A percentile compares a stretch with the other conserved stretches of the same genome.
Conservation (phyloP, 2,329 filamentous ascomycete species). For the Biscogniauxia marginata region DNA sequence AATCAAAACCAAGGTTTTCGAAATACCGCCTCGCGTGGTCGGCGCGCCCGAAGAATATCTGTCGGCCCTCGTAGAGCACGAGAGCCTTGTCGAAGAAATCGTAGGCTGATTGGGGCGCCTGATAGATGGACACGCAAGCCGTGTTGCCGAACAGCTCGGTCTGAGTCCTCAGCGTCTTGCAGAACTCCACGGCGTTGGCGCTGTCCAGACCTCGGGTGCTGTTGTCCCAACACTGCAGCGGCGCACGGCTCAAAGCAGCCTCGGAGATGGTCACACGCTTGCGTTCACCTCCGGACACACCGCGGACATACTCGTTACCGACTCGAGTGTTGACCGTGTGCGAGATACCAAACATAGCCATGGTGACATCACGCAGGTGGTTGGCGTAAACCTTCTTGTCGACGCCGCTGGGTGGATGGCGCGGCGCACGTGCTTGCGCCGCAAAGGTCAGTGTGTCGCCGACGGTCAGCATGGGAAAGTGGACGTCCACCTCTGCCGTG, state of each 20-base stretch:
- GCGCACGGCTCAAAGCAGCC: slow-evolving; percentile 57
- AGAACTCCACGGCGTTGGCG: slow-evolving; percentile 74
- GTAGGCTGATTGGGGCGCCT: slow-evolving; percentile 64
- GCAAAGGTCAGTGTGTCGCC: slow-evolving; percentile 79
- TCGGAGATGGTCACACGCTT: slow-evolving; percentile 66
- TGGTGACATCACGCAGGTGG: slow-evolving; percentile 68
- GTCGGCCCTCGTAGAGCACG: slow-evolving; percentile 59
- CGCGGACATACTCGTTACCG: slow-evolving; percentile 72
- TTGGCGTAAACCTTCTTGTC: slow-evolving; percentile 53
- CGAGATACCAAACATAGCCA: slow-evolving; percentile 73
- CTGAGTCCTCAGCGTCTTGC: slow-evolving; percentile 63
- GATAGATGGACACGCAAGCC: slow-evolving; percentile 71
- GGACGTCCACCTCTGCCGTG: slow-evolving; percentile 79
- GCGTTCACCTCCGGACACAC: slow-evolving; percentile 72
- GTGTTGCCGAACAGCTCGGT: slow-evolving; percentile 66
- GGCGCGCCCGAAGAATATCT: slow-evolving; percentile 63
- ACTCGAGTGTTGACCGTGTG: slow-evolving; percentile 73
- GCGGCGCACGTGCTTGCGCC: slow-evolving; percentile 66
- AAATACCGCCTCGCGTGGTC: slow-evolving; percentile 64
- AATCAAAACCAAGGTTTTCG: slow-evolving; percentile 64
- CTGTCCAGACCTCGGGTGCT: slow-evolving; percentile 72
- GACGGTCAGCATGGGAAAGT: slow-evolving; percentile 75
- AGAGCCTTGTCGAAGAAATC: slow-evolving; percentile 61
- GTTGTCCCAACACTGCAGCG: slow-evolving; percentile 69
- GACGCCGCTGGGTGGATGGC: slow-evolving; percentile 58